Percentiles rank a stretch among this genome's conserved stretches.
phyloP scores from a whole-genome alignment of 257 asterid species.

The Fraxinus quadrangulata region DNA sequence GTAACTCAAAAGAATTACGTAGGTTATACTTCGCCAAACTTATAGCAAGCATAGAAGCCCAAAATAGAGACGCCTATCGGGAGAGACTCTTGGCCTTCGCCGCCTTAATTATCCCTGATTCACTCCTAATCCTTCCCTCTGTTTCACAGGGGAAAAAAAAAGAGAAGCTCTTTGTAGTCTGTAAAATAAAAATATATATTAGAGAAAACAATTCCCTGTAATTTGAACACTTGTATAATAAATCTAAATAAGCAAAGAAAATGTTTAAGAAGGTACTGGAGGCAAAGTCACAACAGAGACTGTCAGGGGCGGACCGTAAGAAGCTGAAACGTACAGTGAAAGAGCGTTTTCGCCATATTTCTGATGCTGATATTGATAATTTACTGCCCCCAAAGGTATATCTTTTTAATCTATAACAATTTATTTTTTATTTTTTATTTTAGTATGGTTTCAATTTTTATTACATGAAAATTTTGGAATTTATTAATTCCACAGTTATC shows the following conservation, averaged over 20 bases:
- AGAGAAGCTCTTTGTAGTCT: no score
- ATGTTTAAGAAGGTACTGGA: conserved; percentile 95
- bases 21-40: no score
- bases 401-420: not conserved
- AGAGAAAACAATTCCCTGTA: not conserved
- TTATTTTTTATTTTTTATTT: not conserved
- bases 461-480: not conserved
- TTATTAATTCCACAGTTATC: not conserved
- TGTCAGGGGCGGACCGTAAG: conserved; percentile 96
- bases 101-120: not conserved
- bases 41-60: no score
- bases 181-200: no score
- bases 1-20: no score
- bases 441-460: not conserved
- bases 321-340: conserved; percentile 71
- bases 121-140: not conserved
- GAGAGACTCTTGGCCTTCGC: not conserved
- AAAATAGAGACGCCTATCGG: not conserved
- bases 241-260: not conserved
- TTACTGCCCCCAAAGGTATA: conserved; percentile 89
- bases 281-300: conserved; percentile 86
- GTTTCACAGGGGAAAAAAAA: no score
- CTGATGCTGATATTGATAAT: conserved; percentile 68
- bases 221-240: not conserved
- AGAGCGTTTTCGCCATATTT: conserved; percentile 68